A percentile compares a stretch with the other conserved stretches of the same genome.
Conservation (phyloP, 176 grass and related monocot genomes). For the Chrysopogon serrulatus region DNA sequence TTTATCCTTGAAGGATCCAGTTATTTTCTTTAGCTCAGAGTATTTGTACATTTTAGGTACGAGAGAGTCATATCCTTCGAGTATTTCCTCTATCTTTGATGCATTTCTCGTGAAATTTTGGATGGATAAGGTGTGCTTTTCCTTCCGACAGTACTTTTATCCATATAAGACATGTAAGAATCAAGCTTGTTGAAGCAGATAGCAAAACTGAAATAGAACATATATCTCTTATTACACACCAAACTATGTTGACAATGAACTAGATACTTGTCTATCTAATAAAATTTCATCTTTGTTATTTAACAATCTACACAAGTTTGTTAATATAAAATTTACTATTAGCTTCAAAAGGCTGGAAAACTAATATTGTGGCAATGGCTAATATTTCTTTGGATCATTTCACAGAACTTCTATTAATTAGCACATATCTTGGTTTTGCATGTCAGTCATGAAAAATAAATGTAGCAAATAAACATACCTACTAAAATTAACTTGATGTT, state of each 20-base stretch:
- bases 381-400: not conserved
- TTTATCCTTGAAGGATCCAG: too few relatives aligned
- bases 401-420: not conserved
- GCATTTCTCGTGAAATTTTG: not conserved
- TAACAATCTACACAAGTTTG: not conserved
- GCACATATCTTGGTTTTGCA: not conserved
- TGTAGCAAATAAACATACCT: slow-evolving; percentile 8
- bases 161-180: not conserved
- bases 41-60: too few relatives aligned
- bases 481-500: not conserved
- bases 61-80: slow-evolving; percentile 25
- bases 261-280: not conserved
- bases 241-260: not conserved
- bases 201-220: not conserved
- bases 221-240: not conserved
- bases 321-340: not conserved
- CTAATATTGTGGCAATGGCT: not conserved
- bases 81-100: slow-evolving; percentile 22
- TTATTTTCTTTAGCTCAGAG: too few relatives aligned
- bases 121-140: not conserved
- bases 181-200: not conserved
- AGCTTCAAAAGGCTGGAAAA: not conserved
- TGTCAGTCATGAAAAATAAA: not conserved
- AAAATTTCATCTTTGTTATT: not conserved
- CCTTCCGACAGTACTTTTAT: not conserved